These are phyloP conservation scores for Kentomonas sorsogonicus DNA, from an alignment of 208 protist species.

Conservation along the genomic window DNA sequence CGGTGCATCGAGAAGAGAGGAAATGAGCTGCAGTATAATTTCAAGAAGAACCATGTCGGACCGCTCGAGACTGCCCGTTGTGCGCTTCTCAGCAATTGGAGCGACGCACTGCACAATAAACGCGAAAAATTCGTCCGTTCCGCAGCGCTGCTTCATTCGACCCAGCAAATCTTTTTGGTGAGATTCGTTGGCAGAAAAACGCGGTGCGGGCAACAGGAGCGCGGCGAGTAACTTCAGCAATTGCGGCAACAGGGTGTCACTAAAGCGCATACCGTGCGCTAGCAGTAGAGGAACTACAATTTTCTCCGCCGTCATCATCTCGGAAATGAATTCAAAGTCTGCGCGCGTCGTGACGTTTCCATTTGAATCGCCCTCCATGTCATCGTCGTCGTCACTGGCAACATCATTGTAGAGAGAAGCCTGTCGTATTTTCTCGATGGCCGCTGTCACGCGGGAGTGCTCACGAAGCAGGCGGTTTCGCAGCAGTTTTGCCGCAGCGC, in stretches of 20 bases:
- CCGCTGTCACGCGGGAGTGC: constrained; percentile 51
- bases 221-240: constrained; percentile 72
- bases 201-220: constrained; percentile 61
- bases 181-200: constrained; percentile 45
- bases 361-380: constrained; percentile 20
- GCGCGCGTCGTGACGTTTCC: constrained; percentile 18
- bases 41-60: constrained; percentile 72
- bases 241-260: constrained; percentile 60
- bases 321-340: constrained; percentile 74
- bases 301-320: constrained; percentile 81
- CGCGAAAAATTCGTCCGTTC: constrained; percentile 79
- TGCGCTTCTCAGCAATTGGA: constrained; percentile 66
- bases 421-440: constrained; percentile 54
- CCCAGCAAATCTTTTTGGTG: constrained; percentile 56
- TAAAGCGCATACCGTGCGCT: constrained; percentile 74
- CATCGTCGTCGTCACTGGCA: constrained; percentile 30
- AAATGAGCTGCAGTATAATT: constrained; percentile 67
- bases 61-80: constrained; percentile 28
- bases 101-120: constrained; percentile 74
- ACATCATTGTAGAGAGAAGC: constrained; percentile 50
- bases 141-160: constrained; percentile 60
- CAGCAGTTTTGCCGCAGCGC: constrained; percentile 66
- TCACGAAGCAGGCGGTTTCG: constrained; percentile 72
- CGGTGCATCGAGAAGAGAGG: constrained; percentile 45
- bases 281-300: constrained; percentile 70